Evolutionary conservation across 192 early-diverging fungal genomes (phyloP), one percentile per base, ranked within the genome.

Genomic region (Linnemannia hyalina): DNA sequence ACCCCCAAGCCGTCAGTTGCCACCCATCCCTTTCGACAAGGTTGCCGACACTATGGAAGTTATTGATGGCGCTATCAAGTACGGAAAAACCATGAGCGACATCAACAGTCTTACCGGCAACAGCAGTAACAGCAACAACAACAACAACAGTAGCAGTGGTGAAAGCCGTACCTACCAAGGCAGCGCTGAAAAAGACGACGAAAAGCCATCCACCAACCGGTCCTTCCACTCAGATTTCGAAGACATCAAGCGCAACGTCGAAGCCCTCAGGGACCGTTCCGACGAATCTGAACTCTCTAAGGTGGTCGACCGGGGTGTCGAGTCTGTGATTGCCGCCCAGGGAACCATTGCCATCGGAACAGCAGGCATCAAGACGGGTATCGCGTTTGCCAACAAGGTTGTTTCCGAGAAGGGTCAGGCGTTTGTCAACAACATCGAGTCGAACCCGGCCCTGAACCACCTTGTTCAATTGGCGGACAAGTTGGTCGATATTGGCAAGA

Each of bases 401-500:
- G 0, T 86, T 15, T 57, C 71, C 11, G 52, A 52, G 26, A 76
- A 80, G 36, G 46, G 68, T 4, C 32, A 68, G 4, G 75, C 55
- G 3, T 4, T 81, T 68, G 57, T 81, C 40, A 42, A 6, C 22
- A 74, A 86, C 36, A 80, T 89, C 20, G 83, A 77, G 68, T 74
- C 76, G 15, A 83, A 78, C 60, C 80, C 88, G 29, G 78, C 68
- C 32, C 29, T 89, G 26, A 78, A 54, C 22, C 76, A 89, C 22
- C 80, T 85, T 23, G 68, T 89, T 10, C 88, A 89, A 38, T 29
- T 89, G 22, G 88, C 88, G 2, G 88, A 89, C 40, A 89, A 88
- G 46, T 70, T 89, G 3, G 89, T 87, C 4, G 89, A 89, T 52
- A 54, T 89, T 57, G 89, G 89, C 80, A 88, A 88, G 73, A 41